A percentile compares a stretch with the other conserved stretches of the same genome.
phyloP scores from a whole-genome alignment of 441 rosid genomes.

The Metrosideros polymorpha region DNA sequence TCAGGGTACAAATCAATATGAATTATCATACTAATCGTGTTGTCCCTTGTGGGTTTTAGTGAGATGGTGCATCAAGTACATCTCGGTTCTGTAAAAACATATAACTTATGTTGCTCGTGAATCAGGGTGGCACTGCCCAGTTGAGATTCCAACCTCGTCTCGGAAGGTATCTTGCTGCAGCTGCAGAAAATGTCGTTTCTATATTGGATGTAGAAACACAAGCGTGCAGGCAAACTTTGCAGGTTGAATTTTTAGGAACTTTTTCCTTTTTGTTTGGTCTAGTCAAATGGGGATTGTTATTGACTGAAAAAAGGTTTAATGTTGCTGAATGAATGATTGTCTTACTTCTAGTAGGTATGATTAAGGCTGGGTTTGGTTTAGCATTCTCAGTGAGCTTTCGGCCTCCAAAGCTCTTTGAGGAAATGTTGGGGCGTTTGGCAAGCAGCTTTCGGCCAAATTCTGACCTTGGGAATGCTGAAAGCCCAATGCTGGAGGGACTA shows the following conservation, averaged over 20 bases:
- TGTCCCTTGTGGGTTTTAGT: neutral
- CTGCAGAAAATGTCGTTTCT: constrained; percentile 19
- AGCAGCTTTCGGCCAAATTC: too few species aligned
- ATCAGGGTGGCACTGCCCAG: constrained; percentile 27
- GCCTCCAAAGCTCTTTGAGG: too few species aligned
- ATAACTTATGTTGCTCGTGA: neutral
- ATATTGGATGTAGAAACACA: constrained; percentile 20
- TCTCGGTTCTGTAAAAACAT: neutral
- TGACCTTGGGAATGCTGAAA: too few species aligned
- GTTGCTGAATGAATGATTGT: neutral
- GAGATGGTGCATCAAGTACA: neutral
- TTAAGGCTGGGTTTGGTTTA: too few species aligned
- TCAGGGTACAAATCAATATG: constrained; percentile 14
- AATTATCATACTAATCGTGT: neutral
- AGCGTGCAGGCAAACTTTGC: neutral
- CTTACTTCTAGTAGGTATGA: neutral
- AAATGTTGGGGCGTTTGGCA: too few species aligned
- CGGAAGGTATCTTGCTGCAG: constrained; percentile 28
- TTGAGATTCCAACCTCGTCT: constrained; percentile 30
- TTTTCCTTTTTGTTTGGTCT: neutral
- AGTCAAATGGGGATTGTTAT: neutral
- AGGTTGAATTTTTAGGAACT: neutral
- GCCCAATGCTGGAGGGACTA: too few species aligned
- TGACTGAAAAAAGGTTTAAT: neutral
- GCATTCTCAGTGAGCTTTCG: too few species aligned